A percentile compares a stretch with the other conserved stretches of the same genome.
Conservation (phyloP, 2,329 filamentous ascomycete species). For the Neospermospora avenae region DNA sequence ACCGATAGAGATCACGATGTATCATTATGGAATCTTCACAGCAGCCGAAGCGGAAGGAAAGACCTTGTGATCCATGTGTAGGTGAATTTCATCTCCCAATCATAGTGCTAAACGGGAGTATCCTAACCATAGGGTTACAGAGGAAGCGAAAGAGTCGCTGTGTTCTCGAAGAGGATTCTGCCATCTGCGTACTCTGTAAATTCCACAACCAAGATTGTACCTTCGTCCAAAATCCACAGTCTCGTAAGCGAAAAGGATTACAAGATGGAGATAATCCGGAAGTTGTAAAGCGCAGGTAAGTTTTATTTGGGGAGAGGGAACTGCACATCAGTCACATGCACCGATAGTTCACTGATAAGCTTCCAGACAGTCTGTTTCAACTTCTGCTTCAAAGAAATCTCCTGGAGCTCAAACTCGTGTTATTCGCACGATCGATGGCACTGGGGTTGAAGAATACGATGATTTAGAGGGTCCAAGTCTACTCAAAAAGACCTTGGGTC, state of each 20-base stretch:
- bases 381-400: constrained; percentile 45
- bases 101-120: not conserved
- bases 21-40: constrained; percentile 58
- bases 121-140: constrained; percentile 16
- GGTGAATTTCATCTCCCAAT: constrained; percentile 7
- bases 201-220: constrained; percentile 75
- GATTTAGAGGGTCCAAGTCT: constrained; percentile 62
- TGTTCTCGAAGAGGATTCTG: constrained; percentile 69
- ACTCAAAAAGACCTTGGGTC: constrained; percentile 67
- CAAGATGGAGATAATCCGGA: constrained; percentile 44
- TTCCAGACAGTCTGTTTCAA: constrained; percentile 50
- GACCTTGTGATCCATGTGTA: constrained; percentile 57
- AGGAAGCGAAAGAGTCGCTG: constrained; percentile 47
- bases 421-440: constrained; percentile 59
- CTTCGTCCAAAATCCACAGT: constrained; percentile 68
- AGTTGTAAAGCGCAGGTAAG: constrained; percentile 26
- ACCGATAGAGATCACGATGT: constrained; percentile 1
- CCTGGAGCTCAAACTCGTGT: constrained; percentile 45
- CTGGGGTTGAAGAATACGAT: constrained; percentile 65
- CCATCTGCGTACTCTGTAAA: constrained; percentile 71
- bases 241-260: constrained; percentile 73
- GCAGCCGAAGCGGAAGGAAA: constrained; percentile 72
- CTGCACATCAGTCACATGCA: constrained; percentile 16
- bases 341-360: constrained; percentile 32
- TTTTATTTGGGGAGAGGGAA: not conserved